phyloP scores from a whole-genome alignment of 129 eudicot genomes.

The Logfia minima region DNA sequence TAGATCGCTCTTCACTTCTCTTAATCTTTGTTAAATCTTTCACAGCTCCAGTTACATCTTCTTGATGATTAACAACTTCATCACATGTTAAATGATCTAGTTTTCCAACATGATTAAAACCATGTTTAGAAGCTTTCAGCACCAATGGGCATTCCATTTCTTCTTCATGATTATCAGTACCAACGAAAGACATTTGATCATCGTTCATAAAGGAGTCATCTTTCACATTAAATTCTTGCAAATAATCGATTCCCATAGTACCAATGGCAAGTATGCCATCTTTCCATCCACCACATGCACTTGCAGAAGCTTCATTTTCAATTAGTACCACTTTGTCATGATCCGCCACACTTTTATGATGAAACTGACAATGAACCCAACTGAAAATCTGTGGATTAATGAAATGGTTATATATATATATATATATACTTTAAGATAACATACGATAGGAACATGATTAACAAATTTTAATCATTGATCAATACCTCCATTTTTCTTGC shows the following conservation, averaged over 20 bases:
- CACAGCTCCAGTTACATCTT: background rate
- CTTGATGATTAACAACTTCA: slow-evolving; percentile 14
- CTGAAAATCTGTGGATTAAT: slow-evolving; percentile 53
- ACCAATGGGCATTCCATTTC: slow-evolving; percentile 48
- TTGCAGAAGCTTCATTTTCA: slow-evolving; percentile 27
- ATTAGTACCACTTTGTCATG: slow-evolving; percentile 34
- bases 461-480: no score
- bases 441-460: background rate
- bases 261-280: slow-evolving; percentile 66
- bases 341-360: slow-evolving; percentile 47
- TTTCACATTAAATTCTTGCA: slow-evolving; percentile 13
- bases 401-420: background rate
- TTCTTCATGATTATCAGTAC: slow-evolving; percentile 16
- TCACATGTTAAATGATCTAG: slow-evolving; percentile 16
- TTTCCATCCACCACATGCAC: slow-evolving; percentile 42
- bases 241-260: slow-evolving; percentile 56
- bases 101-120: slow-evolving; percentile 19
- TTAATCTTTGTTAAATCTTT: background rate
- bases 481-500: no score
- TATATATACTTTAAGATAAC: background rate
- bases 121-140: slow-evolving; percentile 39
- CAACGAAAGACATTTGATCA: slow-evolving; percentile 4
- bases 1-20: slow-evolving; percentile 51
- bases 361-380: slow-evolving; percentile 67
- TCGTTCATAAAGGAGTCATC: slow-evolving; percentile 2